Conservation (phyloP, 768 basidiomycete genomes). For the Naganishia onofrii region DNA sequence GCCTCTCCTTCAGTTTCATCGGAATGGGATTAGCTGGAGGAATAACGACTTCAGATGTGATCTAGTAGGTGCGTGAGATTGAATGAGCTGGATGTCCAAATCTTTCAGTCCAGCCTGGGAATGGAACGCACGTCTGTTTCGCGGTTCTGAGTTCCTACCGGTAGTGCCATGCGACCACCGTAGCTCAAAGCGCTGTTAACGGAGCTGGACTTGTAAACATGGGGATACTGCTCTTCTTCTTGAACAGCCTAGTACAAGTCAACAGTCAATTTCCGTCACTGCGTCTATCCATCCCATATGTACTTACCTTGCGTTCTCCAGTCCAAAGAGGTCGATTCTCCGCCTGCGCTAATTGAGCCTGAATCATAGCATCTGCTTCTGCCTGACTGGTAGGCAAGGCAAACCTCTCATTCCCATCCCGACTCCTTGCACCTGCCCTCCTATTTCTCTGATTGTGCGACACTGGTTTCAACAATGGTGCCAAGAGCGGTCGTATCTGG, state of each 20-base stretch:
- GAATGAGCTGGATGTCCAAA: background rate
- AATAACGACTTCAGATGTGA: conserved; percentile 82
- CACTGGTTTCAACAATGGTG: conserved; percentile 2
- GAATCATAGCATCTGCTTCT: conserved; percentile 47
- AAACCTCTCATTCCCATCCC: conserved; percentile 26
- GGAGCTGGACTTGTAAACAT: conserved; percentile 76
- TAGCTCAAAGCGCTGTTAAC: conserved; percentile 68
- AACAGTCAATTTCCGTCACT: background rate
- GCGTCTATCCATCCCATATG: background rate
- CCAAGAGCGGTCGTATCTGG: background rate
- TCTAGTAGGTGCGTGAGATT: conserved; percentile 55
- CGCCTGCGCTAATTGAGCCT: conserved; percentile 47
- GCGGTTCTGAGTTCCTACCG: conserved; percentile 71
- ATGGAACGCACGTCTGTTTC: conserved; percentile 62
- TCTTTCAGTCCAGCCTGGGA: too few relatives aligned
- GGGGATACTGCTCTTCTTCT: conserved; percentile 62
- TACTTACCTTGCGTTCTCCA: conserved; percentile 16
- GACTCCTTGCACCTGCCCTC: conserved; percentile 3
- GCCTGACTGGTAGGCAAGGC: conserved; percentile 37
- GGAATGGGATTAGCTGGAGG: conserved; percentile 81
- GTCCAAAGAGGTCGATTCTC: conserved; percentile 29
- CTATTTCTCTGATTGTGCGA: conserved; percentile 16
- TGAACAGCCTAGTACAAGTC: background rate
- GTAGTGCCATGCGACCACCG: conserved; percentile 76
- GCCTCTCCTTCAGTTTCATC: conserved; percentile 66